Evolutionary conservation across 2,329 filamentous ascomycete species (phyloP).

Genomic region (Orbilia ellipsospora): DNA sequence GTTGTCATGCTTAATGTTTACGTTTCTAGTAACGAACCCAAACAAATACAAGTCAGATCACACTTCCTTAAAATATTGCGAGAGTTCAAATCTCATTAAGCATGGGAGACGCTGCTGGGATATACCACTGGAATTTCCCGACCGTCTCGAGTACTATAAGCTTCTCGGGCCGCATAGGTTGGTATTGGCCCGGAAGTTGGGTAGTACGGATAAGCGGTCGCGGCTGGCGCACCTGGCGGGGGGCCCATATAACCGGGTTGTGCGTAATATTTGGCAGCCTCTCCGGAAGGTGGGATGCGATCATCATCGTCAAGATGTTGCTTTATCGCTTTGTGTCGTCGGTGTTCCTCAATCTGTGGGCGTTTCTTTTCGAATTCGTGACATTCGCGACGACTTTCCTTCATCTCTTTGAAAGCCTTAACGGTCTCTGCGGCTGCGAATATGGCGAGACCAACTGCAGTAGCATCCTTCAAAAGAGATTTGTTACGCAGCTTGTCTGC

Average conservation of each 20-base stretch:
- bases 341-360: conserved; percentile 41
- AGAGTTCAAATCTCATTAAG: conserved; percentile 39
- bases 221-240: conserved; percentile 26
- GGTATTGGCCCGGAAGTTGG: conserved; percentile 43
- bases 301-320: neutral
- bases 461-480: conserved; percentile 45
- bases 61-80: conserved; percentile 24
- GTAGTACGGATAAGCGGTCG: conserved; percentile 36
- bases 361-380: conserved; percentile 33
- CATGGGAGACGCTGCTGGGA: conserved; percentile 55
- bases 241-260: conserved; percentile 51
- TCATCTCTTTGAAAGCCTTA: conserved; percentile 35
- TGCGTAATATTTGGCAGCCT: conserved; percentile 40
- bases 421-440: conserved; percentile 42
- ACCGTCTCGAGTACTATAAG: conserved; percentile 35
- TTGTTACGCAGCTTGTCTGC: conserved; percentile 37
- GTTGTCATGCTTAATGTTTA: conserved; percentile 20
- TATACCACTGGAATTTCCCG: conserved; percentile 56
- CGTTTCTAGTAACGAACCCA: conserved; percentile 38
- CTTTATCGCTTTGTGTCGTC: conserved; percentile 36
- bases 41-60: conserved; percentile 51
- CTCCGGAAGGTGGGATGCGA: conserved; percentile 3
- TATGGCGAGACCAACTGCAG: conserved; percentile 46
- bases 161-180: conserved; percentile 23
- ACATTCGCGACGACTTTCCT: conserved; percentile 19